A percentile compares a stretch with the other conserved stretches of the same genome.
These are phyloP conservation scores for Sicyos baderoa DNA, from an alignment of 306 rosid species.

Conservation along the genomic window DNA sequence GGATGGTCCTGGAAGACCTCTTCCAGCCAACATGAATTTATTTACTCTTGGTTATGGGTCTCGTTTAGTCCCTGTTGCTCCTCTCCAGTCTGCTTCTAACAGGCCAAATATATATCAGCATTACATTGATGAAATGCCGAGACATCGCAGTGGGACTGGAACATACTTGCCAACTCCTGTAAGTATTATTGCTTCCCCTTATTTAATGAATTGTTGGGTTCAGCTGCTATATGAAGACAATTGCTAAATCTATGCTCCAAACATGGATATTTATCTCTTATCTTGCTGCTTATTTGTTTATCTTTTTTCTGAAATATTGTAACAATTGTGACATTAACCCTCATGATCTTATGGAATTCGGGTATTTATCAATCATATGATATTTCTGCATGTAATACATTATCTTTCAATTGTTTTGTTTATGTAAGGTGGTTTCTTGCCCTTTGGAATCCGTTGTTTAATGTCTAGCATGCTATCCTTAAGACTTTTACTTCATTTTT, in stretches of 20 bases:
- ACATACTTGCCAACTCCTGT: conserved; percentile 95
- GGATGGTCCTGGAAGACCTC: conserved; percentile 97
- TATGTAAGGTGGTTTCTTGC: conserved; percentile 1
- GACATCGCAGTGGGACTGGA: conserved; percentile 90
- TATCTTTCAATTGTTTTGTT: no score
- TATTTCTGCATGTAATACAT: no score
- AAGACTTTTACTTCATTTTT: conserved; percentile 3
- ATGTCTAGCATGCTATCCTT: neutral
- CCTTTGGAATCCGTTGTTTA: neutral
- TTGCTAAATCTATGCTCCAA: no score
- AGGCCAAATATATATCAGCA: conserved; percentile 70
- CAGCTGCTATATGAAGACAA: neutral
- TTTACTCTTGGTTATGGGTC: conserved; percentile 59
- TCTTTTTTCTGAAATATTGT: no score
- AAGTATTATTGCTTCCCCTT: conserved; percentile 32
- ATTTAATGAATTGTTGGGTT: conserved; percentile 17
- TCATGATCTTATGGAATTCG: no score
- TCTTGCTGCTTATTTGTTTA: no score
- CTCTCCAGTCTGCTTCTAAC: conserved; percentile 58
- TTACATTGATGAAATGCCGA: conserved; percentile 69
- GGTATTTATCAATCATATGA: no score
- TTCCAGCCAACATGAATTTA: conserved; percentile 50
- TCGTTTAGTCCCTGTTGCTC: conserved; percentile 60
- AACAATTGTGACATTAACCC: no score
- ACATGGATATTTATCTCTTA: no score